These are phyloP conservation scores for Thalassiosira gravida DNA, from an alignment of 352 stramenopile species.

Conservation along the genomic window DNA sequence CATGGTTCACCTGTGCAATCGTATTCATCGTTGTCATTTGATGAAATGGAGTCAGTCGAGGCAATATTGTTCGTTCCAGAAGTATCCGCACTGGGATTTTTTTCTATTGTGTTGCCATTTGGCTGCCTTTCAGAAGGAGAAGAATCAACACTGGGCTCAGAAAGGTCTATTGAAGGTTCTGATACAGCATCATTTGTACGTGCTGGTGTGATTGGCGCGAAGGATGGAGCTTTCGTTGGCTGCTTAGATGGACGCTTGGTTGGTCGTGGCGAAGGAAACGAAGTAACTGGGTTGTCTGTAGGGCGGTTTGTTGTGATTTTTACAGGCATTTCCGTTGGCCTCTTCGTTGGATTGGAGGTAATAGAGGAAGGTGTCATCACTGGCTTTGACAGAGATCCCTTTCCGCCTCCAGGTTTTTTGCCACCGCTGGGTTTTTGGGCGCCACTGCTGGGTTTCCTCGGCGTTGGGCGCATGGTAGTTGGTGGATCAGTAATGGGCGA, in stretches of 20 bases:
- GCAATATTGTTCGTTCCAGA: constrained; percentile 1
- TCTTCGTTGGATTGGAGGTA: constrained; percentile 20
- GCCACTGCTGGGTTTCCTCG: no score
- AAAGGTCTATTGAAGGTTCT: no score
- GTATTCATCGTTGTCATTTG: constrained; percentile 39
- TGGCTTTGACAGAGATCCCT: constrained; percentile 26
- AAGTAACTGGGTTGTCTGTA: constrained; percentile 16
- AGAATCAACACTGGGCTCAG: constrained; percentile 7
- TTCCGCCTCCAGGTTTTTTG: constrained; percentile 19
- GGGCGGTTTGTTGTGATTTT: background rate
- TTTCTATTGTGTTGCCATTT: background rate
- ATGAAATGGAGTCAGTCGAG: background rate
- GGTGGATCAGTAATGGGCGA: background rate
- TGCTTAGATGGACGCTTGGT: constrained; percentile 8
- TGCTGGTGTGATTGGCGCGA: no score
- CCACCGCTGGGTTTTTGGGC: constrained; percentile 13
- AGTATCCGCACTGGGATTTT: background rate
- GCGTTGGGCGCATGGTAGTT: background rate
- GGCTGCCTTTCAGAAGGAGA: background rate
- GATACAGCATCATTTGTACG: no score
- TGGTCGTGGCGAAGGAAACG: constrained; percentile 8
- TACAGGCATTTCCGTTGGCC: constrained; percentile 15
- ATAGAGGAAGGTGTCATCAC: constrained; percentile 23
- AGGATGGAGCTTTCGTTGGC: background rate
- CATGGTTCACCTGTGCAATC: constrained; percentile 54